Evolutionary conservation across 257 asterid species (phyloP).

Genomic region (Buddleja alternifolia): DNA sequence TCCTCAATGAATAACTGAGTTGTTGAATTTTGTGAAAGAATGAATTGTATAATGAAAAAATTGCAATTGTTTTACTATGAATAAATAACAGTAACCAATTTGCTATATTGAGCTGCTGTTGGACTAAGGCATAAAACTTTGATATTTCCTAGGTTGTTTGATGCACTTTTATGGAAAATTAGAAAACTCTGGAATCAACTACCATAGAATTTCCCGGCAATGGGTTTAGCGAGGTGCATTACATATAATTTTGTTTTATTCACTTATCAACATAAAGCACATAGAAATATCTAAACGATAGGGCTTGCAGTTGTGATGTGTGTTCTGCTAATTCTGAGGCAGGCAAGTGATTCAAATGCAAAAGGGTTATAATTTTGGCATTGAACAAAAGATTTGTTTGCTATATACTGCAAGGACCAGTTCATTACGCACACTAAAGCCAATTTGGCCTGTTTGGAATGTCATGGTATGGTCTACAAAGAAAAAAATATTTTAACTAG

Average conservation of each 20-base stretch:
- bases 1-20: neutral
- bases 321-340: neutral
- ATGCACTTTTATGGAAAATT: neutral
- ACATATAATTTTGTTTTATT: neutral
- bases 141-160: neutral
- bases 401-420: slow-evolving; percentile 5
- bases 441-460: neutral
- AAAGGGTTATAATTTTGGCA: neutral
- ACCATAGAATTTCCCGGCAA: neutral
- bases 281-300: neutral
- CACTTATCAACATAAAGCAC: neutral
- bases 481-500: neutral
- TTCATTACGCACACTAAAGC: no score
- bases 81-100: neutral
- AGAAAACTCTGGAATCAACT: neutral
- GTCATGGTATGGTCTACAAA: slow-evolving; percentile 24
- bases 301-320: neutral
- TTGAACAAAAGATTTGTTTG: neutral
- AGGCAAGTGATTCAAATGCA: neutral
- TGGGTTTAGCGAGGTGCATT: neutral
- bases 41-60: neutral
- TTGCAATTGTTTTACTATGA: slow-evolving; percentile 3
- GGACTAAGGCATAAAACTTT: neutral
- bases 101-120: neutral
- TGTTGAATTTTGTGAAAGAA: neutral